Base-by-base conservation (phyloP, 192 early-diverging fungal species). In the Obelidium mucronatum region DNA sequence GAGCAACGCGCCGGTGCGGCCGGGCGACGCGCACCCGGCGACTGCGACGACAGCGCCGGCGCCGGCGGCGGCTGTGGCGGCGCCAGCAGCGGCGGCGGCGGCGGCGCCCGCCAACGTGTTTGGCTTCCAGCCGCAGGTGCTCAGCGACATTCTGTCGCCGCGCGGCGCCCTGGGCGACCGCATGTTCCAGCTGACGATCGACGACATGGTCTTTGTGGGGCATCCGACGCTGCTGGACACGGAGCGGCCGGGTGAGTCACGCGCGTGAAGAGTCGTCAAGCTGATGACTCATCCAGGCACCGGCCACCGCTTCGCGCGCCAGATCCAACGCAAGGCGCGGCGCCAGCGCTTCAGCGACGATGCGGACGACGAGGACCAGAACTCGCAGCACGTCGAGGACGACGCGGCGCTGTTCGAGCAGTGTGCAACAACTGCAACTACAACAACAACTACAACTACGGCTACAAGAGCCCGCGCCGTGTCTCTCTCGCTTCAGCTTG, bases 81-180 rank as follows among this genome's bases (percentile, higher is more conserved):
- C 36, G 22, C 70, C 3, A 22, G 6, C 19, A 30, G 8, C 5
- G 68, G 5, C 66, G 13, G 31, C 75, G 2, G 44, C 4, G 15
- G 30, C 66, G 17, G 13, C 42, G 48, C 19, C 28, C 44, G 33
- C 40, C 74, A 2, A 40, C 2, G 80, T 93, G 37, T 82, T 89
- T 61, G 91, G 94, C 58, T 92, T 93, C 67, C 90, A 96, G 11
- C 83, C 89, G 22, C 86, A 88, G 33, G 86, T 93, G 60, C 87
- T 96, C 34, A 93, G 94, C 8, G 91, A 95, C 69, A 69, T 94
- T n/a, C 87, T 97, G n/a, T 92, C 94, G 2, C 96, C 96, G 8
- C 94, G 92, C 81, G 82, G 88, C 24, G 82, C 90, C 31, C 84
- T 95, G 31, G 91, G 94, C 78, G 93, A 95, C 76, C 84, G 86